Conservation (phyloP, 441 rosid genomes). For the Syzygium syzygioides region DNA sequence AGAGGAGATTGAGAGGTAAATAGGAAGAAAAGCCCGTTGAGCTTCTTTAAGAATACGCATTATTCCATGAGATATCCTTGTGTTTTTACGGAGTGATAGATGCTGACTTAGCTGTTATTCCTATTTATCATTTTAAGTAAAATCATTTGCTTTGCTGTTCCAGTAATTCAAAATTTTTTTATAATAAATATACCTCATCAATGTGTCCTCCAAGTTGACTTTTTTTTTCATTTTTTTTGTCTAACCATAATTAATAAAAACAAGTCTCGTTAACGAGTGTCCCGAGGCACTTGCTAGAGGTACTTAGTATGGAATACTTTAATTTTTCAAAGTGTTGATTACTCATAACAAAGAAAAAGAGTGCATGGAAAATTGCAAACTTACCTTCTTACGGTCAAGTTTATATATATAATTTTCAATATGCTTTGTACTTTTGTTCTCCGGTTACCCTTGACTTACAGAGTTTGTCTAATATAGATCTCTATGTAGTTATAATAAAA, state of each 20-base stretch:
- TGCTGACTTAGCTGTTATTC: background rate
- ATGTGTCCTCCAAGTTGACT: background rate
- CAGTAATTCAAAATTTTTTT: background rate
- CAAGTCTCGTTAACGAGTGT: background rate
- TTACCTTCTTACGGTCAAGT: background rate
- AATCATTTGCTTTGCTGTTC: background rate
- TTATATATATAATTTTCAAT: too few species aligned
- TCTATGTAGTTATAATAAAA: too few species aligned
- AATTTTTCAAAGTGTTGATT: background rate
- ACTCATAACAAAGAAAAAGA: background rate
- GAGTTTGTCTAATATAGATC: too few species aligned
- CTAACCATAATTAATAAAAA: background rate
- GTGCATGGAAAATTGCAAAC: background rate
- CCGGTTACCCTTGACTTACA: too few species aligned
- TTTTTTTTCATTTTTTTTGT: fast-evolving
- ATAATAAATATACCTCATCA: background rate
- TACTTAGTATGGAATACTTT: background rate
- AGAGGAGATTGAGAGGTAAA: background rate
- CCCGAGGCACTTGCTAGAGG: fast-evolving
- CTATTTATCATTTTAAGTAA: background rate
- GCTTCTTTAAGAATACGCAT: background rate
- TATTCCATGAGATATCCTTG: background rate
- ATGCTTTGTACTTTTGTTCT: background rate
- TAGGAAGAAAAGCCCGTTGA: too few species aligned
- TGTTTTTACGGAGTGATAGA: background rate